These are phyloP conservation scores for Phlegmacium glaucopus DNA, from an alignment of 768 basidiomycete genomes.

Conservation along the genomic window DNA sequence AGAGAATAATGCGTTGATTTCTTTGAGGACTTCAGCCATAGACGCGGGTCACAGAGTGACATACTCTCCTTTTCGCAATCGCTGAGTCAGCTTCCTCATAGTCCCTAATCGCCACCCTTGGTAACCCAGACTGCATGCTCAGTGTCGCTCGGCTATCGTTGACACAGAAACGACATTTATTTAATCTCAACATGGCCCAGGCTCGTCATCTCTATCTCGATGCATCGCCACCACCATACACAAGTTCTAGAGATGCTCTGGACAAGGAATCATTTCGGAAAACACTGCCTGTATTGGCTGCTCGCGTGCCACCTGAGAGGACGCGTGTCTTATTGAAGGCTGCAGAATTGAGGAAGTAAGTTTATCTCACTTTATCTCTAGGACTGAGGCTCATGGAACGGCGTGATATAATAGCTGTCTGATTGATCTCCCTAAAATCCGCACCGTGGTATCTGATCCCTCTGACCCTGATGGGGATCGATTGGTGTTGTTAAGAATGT, in stretches of 20 bases:
- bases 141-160: too few species aligned
- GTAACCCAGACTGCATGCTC: too few species aligned
- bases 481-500: conserved; percentile 64
- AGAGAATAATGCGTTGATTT: background rate
- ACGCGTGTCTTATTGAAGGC: conserved; percentile 56
- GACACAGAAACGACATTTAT: too few species aligned
- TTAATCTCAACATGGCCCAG: conserved; percentile 19
- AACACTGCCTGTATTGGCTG: conserved; percentile 65
- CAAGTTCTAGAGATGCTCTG: conserved; percentile 48
- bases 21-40: conserved; percentile 3
- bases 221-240: conserved; percentile 40
- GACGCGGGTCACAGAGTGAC: too few species aligned
- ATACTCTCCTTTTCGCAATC: too few species aligned
- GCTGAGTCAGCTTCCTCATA: too few species aligned
- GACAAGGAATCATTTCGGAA: conserved; percentile 65
- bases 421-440: conserved; percentile 67
- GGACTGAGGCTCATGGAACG: too few species aligned
- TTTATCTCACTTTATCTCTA: conserved; percentile 8
- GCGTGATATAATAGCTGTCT: conserved; percentile 38
- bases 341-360: conserved; percentile 56
- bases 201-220: conserved; percentile 36
- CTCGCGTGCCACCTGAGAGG: conserved; percentile 53
- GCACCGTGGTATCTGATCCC: conserved; percentile 52
- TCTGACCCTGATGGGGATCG: conserved; percentile 45
- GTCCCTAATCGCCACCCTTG: too few species aligned